These are phyloP conservation scores for Aspergillus ochraceoroseus DNA, from an alignment of 2,329 filamentous ascomycete species.

Conservation along the genomic window DNA sequence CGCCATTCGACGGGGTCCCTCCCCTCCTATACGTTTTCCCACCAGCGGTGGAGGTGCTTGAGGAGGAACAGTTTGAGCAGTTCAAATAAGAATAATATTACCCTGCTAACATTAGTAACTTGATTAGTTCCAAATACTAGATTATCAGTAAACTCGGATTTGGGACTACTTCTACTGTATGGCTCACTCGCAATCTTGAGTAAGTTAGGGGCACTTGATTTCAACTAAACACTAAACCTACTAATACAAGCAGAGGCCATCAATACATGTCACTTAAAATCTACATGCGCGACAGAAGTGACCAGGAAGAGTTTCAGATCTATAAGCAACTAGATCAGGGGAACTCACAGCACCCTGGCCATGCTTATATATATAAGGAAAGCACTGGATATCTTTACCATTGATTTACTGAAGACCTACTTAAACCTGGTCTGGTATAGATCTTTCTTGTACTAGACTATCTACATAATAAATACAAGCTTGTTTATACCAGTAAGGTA, in stretches of 20 bases:
- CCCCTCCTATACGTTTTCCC: slow-evolving; percentile 20
- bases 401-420: slow-evolving; percentile 38
- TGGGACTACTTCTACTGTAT: slow-evolving; percentile 28
- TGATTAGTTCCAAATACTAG: slow-evolving; percentile 27
- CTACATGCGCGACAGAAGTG: slow-evolving; percentile 19
- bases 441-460: slow-evolving; percentile 42
- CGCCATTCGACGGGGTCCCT: slow-evolving; percentile 15
- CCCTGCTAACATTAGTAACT: slow-evolving; percentile 30
- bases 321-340: slow-evolving; percentile 28
- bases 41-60: slow-evolving; percentile 20
- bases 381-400: slow-evolving; percentile 33
- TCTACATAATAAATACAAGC: slow-evolving; percentile 42
- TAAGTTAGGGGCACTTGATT: slow-evolving; percentile 14
- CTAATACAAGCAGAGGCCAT: slow-evolving; percentile 20
- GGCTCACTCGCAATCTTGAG: slow-evolving; percentile 30
- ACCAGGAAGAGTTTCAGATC: slow-evolving; percentile 25
- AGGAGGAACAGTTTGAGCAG: slow-evolving; percentile 25
- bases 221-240: slow-evolving; percentile 5
- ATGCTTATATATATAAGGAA: slow-evolving; percentile 28
- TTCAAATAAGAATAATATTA: slow-evolving; percentile 30
- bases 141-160: slow-evolving; percentile 31
- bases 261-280: slow-evolving; percentile 25
- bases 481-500: slow-evolving; percentile 45
- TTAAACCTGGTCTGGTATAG: slow-evolving; percentile 37
- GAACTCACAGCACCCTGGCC: slow-evolving; percentile 25